These are phyloP conservation scores for Skeletonema costatum DNA, from an alignment of 108 stramenopile genomes.

Conservation along the genomic window DNA sequence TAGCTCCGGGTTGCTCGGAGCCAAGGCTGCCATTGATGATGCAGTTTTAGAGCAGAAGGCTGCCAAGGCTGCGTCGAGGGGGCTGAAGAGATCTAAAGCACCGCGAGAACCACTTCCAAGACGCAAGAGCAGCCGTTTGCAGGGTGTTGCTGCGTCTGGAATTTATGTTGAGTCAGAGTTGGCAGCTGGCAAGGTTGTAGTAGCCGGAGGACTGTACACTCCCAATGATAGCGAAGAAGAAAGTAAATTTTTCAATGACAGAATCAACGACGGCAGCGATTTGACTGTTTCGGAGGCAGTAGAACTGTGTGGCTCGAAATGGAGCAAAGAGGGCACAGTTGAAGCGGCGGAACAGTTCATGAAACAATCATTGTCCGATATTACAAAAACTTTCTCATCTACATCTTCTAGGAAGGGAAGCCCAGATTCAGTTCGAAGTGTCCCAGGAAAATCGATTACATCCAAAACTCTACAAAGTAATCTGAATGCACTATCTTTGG, in stretches of 20 bases:
- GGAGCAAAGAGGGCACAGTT: slow-evolving; percentile 54
- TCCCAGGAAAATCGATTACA: neutral
- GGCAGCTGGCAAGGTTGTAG: slow-evolving; percentile 25
- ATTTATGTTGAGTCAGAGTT: slow-evolving; percentile 53
- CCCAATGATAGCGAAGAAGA: neutral
- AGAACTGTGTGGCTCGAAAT: slow-evolving; percentile 54
- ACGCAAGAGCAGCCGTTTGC: slow-evolving; percentile 58
- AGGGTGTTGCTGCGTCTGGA: slow-evolving; percentile 45
- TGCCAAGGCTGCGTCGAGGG: slow-evolving; percentile 9
- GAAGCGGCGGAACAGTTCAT: slow-evolving; percentile 43
- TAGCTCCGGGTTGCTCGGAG: slow-evolving; percentile 61
- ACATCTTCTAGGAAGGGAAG: slow-evolving; percentile 4
- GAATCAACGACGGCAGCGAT: slow-evolving; percentile 79
- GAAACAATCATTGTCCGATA: slow-evolving; percentile 7
- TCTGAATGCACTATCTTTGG: slow-evolving; percentile 55
- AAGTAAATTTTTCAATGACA: slow-evolving; percentile 44
- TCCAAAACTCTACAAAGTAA: slow-evolving; percentile 18
- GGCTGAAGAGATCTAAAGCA: slow-evolving; percentile 28
- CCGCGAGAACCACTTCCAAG: neutral
- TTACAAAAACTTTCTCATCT: neutral
- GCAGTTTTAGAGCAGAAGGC: slow-evolving; percentile 13
- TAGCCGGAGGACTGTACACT: slow-evolving; percentile 9
- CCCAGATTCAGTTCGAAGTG: slow-evolving; percentile 24
- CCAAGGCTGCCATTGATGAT: slow-evolving; percentile 39
- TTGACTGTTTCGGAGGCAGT: slow-evolving; percentile 59